A percentile compares a stretch with the other conserved stretches of the same genome.
Conservation (phyloP, 192 early-diverging fungal species). For the Coemansia asiatica region DNA sequence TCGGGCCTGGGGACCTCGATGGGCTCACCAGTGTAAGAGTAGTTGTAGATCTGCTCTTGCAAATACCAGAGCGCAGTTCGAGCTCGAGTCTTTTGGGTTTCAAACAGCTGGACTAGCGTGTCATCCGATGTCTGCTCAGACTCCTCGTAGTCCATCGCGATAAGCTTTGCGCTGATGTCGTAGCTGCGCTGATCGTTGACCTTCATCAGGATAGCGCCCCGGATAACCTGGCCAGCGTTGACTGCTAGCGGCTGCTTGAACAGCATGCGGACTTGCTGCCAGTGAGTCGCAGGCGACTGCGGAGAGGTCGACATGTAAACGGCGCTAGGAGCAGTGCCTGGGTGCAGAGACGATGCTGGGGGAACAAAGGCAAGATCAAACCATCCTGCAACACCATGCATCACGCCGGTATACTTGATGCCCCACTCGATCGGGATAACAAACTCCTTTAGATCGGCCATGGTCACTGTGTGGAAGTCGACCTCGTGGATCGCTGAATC, state of each 20-base stretch:
- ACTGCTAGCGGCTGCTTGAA: slow-evolving; percentile 92
- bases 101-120: slow-evolving; percentile 17
- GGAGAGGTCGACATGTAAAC: slow-evolving; percentile 88
- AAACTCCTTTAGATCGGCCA: slow-evolving; percentile 79
- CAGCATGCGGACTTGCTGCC: slow-evolving; percentile 96
- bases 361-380: slow-evolving; percentile 88
- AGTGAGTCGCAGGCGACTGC: slow-evolving; percentile 86
- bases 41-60: slow-evolving; percentile 90
- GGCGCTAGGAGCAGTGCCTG: slow-evolving; percentile 50
- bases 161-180: slow-evolving; percentile 74
- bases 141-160: slow-evolving; percentile 35
- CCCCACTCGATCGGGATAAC: slow-evolving; percentile 82
- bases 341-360: slow-evolving; percentile 39
- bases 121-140: slow-evolving; percentile 35
- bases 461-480: slow-evolving; percentile 81
- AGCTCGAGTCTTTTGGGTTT: slow-evolving; percentile 23
- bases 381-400: slow-evolving; percentile 96
- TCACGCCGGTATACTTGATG: slow-evolving; percentile 80
- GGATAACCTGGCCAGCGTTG: slow-evolving; percentile 83
- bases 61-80: slow-evolving; percentile 81
- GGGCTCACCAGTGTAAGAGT: slow-evolving; percentile 59
- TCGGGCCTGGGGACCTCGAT: slow-evolving; percentile 34
- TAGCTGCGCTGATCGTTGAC: slow-evolving; percentile 93
- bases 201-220: slow-evolving; percentile 81
- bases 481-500: slow-evolving; percentile 64